phyloP scores from a whole-genome alignment of 73 alveolate species.

The Paramecium octaurelia region DNA sequence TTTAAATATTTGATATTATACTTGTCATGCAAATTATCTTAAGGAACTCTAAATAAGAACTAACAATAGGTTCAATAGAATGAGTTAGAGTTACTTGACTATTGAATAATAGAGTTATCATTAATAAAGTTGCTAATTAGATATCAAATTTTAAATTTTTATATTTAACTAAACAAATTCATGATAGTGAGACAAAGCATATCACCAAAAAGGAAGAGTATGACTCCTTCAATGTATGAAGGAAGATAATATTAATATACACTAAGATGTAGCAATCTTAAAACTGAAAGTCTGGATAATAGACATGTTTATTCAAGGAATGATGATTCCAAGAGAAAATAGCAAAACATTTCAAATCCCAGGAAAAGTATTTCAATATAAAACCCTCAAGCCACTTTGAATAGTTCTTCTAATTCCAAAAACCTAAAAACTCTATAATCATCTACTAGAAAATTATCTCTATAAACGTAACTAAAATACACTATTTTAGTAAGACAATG shows the following conservation, averaged over 20 bases:
- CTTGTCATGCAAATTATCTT: background rate
- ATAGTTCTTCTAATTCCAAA: background rate
- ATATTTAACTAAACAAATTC: background rate
- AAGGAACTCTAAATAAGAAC: background rate
- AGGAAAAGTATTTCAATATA: background rate
- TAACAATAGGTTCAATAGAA: background rate
- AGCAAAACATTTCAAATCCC: background rate
- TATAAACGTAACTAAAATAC: background rate
- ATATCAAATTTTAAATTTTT: background rate
- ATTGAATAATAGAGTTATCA: background rate
- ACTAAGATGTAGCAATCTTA: background rate
- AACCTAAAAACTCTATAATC: background rate
- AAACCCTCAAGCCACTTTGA: background rate
- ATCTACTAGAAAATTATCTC: background rate
- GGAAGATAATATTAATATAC: background rate
- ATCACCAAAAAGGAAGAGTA: constrained; percentile 11
- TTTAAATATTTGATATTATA: too few relatives aligned
- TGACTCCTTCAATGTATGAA: constrained; percentile 13
- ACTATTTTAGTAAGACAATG: background rate
- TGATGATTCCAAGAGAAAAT: background rate
- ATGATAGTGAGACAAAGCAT: background rate
- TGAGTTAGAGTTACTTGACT: too few relatives aligned
- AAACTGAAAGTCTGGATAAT: background rate
- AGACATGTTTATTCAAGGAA: background rate
- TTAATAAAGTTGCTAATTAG: background rate